Base-by-base conservation (phyloP, 352 stramenopile genomes). In the Phytopythium vexans region DNA sequence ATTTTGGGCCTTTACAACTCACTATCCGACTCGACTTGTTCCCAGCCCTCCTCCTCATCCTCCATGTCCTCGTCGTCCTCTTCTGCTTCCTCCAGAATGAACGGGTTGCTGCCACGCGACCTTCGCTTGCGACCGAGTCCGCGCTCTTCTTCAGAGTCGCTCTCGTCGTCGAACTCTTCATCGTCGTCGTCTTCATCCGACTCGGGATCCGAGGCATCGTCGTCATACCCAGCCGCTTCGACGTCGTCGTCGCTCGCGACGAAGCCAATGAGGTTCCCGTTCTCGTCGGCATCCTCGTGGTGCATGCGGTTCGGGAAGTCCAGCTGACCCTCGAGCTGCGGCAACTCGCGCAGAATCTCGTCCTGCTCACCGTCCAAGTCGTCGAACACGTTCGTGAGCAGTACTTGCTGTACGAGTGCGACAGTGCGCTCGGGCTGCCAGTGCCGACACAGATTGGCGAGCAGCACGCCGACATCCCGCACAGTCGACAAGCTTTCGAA, bases 291-390 rank as follows among this genome's bases (percentile, higher is more conserved):
- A 36, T 93, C 85, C 70, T 91, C 85, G 34, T 89, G 66, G 54
- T 89, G 74, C 41, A 91, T 72, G 49, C 85, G 74, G 39, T 72
- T 92, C 0, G 85, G 85, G 40, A 95, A 93, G 50, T 95, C 85
- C 12, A 95, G 53, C 51, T 74, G 62, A 7, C 64, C 78, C 54
- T 58, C 58, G 41, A 90, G 69, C 27, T 76, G 55, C 15, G 82
- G 81, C 46, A 92, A 61, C 39, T 82, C 76, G 12, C 70, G 47
- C 36, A 90, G 55, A 15, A 92, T 79, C 11, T 88, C 85, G 45
- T 92, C 79, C 37, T 87, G 79, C 43, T 88, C 79, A 39, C 82
- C 85, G n/a, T 95, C 82, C 3, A 95, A 52, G 41, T 95, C 85
- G 46, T 95, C 82, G 56, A 93, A 91, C 4, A 92, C 70, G 8